Base-by-base conservation (phyloP, 768 basidiomycete genomes). In the Rickenella mellea region DNA sequence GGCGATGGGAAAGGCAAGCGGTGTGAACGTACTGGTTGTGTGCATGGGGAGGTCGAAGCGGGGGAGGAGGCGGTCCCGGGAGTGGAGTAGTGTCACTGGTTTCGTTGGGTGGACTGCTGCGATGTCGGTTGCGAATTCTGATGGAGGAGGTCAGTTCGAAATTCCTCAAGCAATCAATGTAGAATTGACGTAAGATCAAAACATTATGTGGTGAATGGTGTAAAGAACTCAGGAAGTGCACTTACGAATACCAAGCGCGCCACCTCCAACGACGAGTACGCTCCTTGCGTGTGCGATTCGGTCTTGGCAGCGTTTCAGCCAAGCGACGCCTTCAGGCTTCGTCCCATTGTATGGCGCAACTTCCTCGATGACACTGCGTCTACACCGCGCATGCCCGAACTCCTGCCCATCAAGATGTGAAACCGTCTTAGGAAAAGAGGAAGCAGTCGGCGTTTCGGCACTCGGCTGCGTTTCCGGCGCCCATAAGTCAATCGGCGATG, bases 161-260 rank as follows among this genome's bases (percentile, higher is more conserved):
- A n/a, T n/a, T n/a, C n/a, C n/a, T n/a, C n/a, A n/a, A n/a, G n/a
- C n/a, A n/a, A n/a, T n/a, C n/a, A n/a, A n/a, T n/a, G n/a, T n/a
- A n/a, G n/a, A 25, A 24, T 28, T 21, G 17, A 9, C 15, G 22
- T 33, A 22, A 51, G 41, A 39, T 44, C 14, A 21, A 14, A 15
- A 2, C 25, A 35, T 24, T n/a, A 27, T 6, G 26, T 12, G 27
- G 36, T 28, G 39, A 21, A 44, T 15, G 20, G 17, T 5, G 25
- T 12, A 38, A 21, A 12, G 7, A 29, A 29, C 5, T 21, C 30
- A 12, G 11, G 7, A 30, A 35, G 1, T 24, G 30, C 21, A 67
- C 76, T 50, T 54, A 82, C 80, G 79, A 21, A 85, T 74, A 3
- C 83, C 83, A 7, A 85, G 69, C 1, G 83, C 79, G 1, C 84